Evolutionary conservation across 768 basidiomycete species (phyloP).

Genomic region (Cyathus striatus): DNA sequence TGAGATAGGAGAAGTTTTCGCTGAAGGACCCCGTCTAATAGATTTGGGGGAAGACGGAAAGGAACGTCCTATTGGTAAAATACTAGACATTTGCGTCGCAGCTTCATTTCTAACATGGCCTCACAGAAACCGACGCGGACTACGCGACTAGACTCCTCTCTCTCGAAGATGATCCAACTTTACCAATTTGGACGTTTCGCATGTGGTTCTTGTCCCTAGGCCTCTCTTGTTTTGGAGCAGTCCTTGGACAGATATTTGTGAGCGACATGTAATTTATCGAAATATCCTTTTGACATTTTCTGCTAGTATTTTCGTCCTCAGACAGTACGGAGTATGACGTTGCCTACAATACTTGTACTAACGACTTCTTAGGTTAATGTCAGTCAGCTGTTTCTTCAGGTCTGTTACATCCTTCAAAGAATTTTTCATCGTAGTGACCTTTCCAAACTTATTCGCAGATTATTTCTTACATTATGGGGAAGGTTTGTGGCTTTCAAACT

Average conservation of each 20-base stretch:
- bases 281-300: too few relatives aligned
- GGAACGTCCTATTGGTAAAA: conserved; percentile 29
- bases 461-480: conserved; percentile 38
- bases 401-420: neutral
- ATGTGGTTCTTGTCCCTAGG: conserved; percentile 41
- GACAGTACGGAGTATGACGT: conserved; percentile 12
- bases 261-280: too few relatives aligned
- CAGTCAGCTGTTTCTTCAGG: conserved; percentile 32
- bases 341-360: neutral
- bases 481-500: conserved; percentile 11
- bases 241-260: conserved; percentile 33
- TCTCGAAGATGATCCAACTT: conserved; percentile 31
- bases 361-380: conserved; percentile 21
- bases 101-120: neutral
- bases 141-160: conserved; percentile 32
- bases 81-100: neutral
- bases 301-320: conserved; percentile 36
- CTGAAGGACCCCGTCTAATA: conserved; percentile 20
- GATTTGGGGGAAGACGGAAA: conserved; percentile 31
- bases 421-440: neutral
- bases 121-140: conserved; percentile 25
- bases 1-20: conserved; percentile 17
- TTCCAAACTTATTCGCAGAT: conserved; percentile 24
- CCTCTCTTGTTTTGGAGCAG: conserved; percentile 38
- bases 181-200: conserved; percentile 37